Evolutionary conservation across 148 eudicot genomes (phyloP).

Genomic region (Arctostaphylos glauca): DNA sequence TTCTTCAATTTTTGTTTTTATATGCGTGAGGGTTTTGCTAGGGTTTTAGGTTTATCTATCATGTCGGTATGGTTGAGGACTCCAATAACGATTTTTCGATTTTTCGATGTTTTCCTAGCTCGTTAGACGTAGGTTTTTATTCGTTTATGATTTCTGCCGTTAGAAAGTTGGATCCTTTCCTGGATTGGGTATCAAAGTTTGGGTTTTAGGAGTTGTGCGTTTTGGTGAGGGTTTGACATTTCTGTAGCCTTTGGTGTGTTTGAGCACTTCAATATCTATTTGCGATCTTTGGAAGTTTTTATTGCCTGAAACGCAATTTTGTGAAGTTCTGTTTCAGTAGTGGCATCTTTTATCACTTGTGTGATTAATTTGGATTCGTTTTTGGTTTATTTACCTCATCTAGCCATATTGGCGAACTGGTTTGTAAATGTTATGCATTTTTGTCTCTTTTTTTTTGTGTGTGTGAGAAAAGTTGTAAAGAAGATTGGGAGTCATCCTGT

Average conservation of each 20-base stretch:
- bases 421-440: not conserved
- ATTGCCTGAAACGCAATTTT: not conserved
- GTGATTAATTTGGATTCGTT: not conserved
- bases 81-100: not conserved
- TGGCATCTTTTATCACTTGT: not conserved
- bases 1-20: not conserved
- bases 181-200: not conserved
- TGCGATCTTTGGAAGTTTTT: not conserved
- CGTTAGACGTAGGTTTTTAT: not conserved
- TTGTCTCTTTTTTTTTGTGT: not conserved
- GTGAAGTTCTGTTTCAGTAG: not conserved
- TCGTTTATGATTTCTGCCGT: not conserved
- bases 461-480: not conserved
- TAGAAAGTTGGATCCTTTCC: not conserved
- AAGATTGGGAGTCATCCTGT: not conserved
- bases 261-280: not conserved
- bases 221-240: not conserved
- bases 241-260: not conserved
- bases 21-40: not conserved
- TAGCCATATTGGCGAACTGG: not conserved
- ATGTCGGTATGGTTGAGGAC: not conserved
- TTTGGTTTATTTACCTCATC: not conserved
- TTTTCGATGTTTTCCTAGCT: not conserved
- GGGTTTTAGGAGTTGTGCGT: not conserved
- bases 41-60: not conserved